These are phyloP conservation scores for Saccharomycopsis phalli DNA, from an alignment of 1,139 yeast species.

Conservation along the genomic window DNA sequence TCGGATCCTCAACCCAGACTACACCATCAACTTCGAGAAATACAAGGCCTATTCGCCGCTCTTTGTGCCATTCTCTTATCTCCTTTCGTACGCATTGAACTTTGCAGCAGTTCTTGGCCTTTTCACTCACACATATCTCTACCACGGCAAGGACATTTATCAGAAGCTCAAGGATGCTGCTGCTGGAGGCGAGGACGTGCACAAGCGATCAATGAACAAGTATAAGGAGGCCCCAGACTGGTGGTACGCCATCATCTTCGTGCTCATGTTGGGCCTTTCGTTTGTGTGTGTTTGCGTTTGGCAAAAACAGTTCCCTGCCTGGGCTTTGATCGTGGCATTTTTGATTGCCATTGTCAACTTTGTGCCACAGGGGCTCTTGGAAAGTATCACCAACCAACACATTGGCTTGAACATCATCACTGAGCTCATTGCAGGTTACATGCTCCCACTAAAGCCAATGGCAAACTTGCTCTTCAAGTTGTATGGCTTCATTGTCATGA, in stretches of 20 bases:
- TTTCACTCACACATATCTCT: constrained; percentile 44
- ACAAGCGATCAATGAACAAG: constrained; percentile 48
- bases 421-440: constrained; percentile 55
- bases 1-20: constrained; percentile 35
- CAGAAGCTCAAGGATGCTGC: constrained; percentile 27
- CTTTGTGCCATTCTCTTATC: constrained; percentile 54
- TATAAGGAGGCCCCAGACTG: constrained; percentile 59
- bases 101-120: constrained; percentile 59
- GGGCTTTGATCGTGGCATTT: constrained; percentile 48
- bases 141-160: constrained; percentile 49
- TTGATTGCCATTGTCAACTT: constrained; percentile 40
- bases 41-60: constrained; percentile 52
- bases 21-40: constrained; percentile 37
- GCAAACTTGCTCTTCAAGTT: constrained; percentile 56
- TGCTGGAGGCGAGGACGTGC: constrained; percentile 40
- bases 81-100: constrained; percentile 51
- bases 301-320: constrained; percentile 41
- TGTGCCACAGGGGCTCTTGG: constrained; percentile 47
- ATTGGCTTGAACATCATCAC: constrained; percentile 43
- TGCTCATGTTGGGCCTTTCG: constrained; percentile 37
- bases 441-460: constrained; percentile 52
- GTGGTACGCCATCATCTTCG: constrained; percentile 49
- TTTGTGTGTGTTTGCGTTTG: constrained; percentile 33
- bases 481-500: constrained; percentile 48
- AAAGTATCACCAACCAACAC: constrained; percentile 42